Evolutionary conservation across 768 basidiomycete genomes (phyloP).

Genomic region (Lentinula guzmanii): DNA sequence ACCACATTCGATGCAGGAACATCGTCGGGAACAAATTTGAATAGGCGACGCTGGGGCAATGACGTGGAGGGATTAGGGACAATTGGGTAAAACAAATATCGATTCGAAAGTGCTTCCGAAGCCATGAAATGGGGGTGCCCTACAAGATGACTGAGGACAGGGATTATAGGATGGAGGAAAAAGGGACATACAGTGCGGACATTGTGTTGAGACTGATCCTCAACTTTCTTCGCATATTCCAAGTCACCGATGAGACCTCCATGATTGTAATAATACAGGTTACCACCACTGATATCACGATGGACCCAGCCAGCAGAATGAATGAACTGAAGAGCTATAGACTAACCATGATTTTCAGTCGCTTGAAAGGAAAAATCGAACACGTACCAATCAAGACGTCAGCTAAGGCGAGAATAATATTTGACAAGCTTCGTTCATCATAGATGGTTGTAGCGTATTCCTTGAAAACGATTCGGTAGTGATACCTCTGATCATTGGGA

Average conservation of each 20-base stretch:
- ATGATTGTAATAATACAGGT: not conserved
- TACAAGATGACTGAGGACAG: not conserved
- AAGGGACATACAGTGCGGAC: not conserved
- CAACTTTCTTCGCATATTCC: not conserved
- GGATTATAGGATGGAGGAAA: no score
- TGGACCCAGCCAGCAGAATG: not conserved
- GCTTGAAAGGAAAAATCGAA: not conserved
- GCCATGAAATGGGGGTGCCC: not conserved
- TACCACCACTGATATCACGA: not conserved
- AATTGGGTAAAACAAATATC: not conserved
- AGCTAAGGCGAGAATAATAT: not conserved
- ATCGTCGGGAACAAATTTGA: no score
- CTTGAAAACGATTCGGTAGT: not conserved
- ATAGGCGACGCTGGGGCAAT: no score
- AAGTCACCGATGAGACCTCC: not conserved
- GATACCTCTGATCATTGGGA: not conserved
- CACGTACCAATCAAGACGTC: not conserved
- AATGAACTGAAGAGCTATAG: not conserved
- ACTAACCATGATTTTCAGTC: not conserved
- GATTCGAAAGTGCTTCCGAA: not conserved
- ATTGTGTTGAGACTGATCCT: not conserved
- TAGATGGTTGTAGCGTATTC: not conserved
- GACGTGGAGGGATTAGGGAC: no score
- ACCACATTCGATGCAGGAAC: not conserved
- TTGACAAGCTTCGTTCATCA: not conserved